Percentiles rank a stretch among this genome's conserved stretches.
These are phyloP conservation scores for Gastrolobium villosum DNA, from an alignment of 306 rosid genomes.

Conservation along the genomic window DNA sequence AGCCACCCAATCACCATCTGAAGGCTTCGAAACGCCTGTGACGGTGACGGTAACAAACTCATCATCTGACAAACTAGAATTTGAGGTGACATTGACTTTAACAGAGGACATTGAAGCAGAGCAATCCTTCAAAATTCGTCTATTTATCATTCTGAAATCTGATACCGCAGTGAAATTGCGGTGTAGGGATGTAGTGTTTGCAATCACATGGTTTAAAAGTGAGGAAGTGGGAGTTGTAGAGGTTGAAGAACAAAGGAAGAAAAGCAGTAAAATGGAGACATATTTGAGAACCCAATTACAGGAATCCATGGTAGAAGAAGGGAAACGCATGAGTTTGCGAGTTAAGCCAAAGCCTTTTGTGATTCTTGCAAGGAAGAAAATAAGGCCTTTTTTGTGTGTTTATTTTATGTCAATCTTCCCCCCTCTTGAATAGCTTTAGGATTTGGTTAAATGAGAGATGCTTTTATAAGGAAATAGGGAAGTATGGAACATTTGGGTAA, in stretches of 20 bases:
- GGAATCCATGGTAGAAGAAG: conserved; percentile 43
- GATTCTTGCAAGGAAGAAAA: background rate
- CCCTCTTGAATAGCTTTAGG: background rate
- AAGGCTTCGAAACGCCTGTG: conserved; percentile 63
- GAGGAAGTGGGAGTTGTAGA: conserved; percentile 19
- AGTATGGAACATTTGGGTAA: background rate
- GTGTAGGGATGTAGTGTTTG: conserved; percentile 55
- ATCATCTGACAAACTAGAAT: conserved; percentile 57
- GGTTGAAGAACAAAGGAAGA: conserved; percentile 21
- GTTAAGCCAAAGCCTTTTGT: conserved; percentile 5
- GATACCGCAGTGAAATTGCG: conserved; percentile 74
- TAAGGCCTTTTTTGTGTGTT: background rate
- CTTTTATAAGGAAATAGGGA: background rate
- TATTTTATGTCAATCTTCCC: background rate
- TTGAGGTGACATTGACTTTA: conserved; percentile 48
- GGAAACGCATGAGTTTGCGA: background rate
- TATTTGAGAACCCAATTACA: conserved; percentile 32
- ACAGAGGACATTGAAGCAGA: conserved; percentile 46
- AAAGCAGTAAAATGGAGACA: conserved; percentile 4
- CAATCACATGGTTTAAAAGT: conserved; percentile 44
- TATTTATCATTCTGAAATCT: conserved; percentile 68
- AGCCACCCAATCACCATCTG: conserved; percentile 72
- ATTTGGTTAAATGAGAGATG: background rate
- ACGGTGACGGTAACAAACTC: conserved; percentile 66
- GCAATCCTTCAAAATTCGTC: conserved; percentile 61